phyloP scores from a whole-genome alignment of 108 stramenopile species.

The Conticribra guillardii region DNA sequence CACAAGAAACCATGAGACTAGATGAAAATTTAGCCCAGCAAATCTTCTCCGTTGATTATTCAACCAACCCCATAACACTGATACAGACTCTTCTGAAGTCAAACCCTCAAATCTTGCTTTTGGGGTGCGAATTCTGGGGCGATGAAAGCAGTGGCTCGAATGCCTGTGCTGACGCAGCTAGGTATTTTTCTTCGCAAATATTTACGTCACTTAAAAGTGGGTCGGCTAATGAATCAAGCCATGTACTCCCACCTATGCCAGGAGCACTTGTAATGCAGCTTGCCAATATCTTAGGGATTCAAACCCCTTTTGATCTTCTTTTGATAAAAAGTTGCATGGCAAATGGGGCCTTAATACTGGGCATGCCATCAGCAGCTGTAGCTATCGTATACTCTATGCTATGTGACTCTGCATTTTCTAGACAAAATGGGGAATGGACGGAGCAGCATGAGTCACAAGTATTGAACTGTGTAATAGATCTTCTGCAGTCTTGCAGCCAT shows the following conservation, averaged over 20 bases:
- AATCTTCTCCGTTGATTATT: slow-evolving; percentile 43
- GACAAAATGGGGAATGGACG: slow-evolving; percentile 13
- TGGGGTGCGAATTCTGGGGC: slow-evolving; percentile 67
- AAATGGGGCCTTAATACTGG: slow-evolving; percentile 46
- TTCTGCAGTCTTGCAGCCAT: slow-evolving; percentile 1
- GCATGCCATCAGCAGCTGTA: slow-evolving; percentile 59
- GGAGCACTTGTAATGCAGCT: slow-evolving; percentile 67
- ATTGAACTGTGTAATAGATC: slow-evolving; percentile 21
- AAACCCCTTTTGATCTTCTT: slow-evolving; percentile 31
- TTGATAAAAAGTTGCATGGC: slow-evolving; percentile 58
- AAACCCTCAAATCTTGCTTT: slow-evolving; percentile 47
- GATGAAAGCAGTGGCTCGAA: slow-evolving; percentile 36
- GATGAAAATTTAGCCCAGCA: slow-evolving; percentile 28
- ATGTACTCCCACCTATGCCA: slow-evolving; percentile 59
- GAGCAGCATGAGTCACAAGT: slow-evolving; percentile 13
- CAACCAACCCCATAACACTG: slow-evolving; percentile 15
- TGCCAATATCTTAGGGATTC: slow-evolving; percentile 61
- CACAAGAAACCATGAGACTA: slow-evolving; percentile 27
- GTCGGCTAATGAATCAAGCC: slow-evolving; percentile 17
- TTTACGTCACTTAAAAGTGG: slow-evolving; percentile 2
- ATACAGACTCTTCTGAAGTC: slow-evolving; percentile 51
- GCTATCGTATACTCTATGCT: slow-evolving; percentile 68
- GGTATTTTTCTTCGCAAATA: slow-evolving; percentile 40
- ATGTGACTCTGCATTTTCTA: slow-evolving; percentile 42
- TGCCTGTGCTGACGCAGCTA: slow-evolving; percentile 44